Base-by-base conservation (phyloP, 441 rosid genomes). In the Brassica hybrid region DNA sequence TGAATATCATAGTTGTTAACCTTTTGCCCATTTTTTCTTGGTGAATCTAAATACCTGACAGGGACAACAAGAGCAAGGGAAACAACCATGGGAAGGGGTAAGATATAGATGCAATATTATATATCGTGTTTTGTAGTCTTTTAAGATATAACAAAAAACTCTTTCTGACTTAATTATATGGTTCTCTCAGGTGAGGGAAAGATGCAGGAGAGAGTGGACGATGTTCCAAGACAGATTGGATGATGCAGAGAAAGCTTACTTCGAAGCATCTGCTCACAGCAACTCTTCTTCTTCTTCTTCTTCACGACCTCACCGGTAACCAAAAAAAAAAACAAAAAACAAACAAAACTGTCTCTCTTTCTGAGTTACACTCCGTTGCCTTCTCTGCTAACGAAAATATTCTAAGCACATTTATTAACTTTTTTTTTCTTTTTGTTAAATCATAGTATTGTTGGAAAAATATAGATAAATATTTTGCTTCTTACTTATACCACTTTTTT, bases 11-110 rank as follows among this genome's bases (percentile, higher is more conserved):
- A 21, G 23, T 21, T 21, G 23, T 21, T 27, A 27, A 27, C 30
- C 30, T 27, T 21, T 27, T 27, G 30, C 30, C 30, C 30, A 27
- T 27, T 27, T 27, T 27, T 27, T 27, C 30, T 27, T 45, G 69
- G 60, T 79, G 54, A 3, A 2, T 41, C 0, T 13, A 45, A 45
- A 45, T 3, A 34, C 13, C 5, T 45, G 64, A 60, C 83, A 93
- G 97, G 97, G 99, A 8, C 63, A 81, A 78, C 76, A 84, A 21
- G 84, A 81, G 72, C 21, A 23, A 36, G 99, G 96, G 32, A 88
- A 52, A 68, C 85, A 90, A 67, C 92, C 98, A 57, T 90, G 98
- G 99, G 90, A 91, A 89, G 96, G 91, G 92, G 96, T 92, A 86
- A 27, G 30, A 82, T 27, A 27, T 5, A 27, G 1, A 27, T 27